A percentile compares a stretch with the other conserved stretches of the same genome.
Conservation (phyloP, 495 filamentous ascomycete species). For the Patellaria atrata region DNA sequence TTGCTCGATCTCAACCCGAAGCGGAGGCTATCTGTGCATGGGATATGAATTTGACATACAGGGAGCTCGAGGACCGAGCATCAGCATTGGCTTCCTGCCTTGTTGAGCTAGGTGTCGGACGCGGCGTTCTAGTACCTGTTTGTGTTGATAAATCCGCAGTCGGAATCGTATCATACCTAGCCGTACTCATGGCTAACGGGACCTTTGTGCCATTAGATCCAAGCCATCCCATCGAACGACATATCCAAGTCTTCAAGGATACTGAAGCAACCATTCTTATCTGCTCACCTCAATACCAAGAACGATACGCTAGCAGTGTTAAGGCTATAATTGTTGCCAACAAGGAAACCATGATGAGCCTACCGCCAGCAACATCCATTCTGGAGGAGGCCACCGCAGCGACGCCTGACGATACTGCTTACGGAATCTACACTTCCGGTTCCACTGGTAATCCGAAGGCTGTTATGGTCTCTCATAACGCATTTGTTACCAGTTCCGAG, state of each 20-base stretch:
- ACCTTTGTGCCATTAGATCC: constrained; percentile 45
- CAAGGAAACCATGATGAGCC: constrained; percentile 28
- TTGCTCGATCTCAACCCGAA: constrained; percentile 13
- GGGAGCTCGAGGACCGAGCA: constrained; percentile 24
- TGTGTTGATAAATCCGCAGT: constrained; percentile 43
- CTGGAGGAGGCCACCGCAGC: constrained; percentile 9
- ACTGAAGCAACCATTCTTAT: constrained; percentile 31
- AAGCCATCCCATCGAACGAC: constrained; percentile 37
- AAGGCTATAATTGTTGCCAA: constrained; percentile 32
- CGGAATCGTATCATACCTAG: constrained; percentile 37
- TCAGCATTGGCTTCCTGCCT: constrained; percentile 25
- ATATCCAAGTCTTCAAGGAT: constrained; percentile 30
- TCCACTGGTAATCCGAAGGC: constrained; percentile 29
- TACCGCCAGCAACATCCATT: constrained; percentile 21
- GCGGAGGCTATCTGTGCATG: constrained; percentile 18
- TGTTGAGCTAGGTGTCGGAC: constrained; percentile 20
- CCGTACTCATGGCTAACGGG: constrained; percentile 39
- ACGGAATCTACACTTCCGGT: constrained; percentile 43
- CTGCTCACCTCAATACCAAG: constrained; percentile 29
- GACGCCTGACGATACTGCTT: constrained; percentile 28
- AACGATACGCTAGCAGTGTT: constrained; percentile 27
- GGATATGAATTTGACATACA: constrained; percentile 26
- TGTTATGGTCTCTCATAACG: constrained; percentile 25
- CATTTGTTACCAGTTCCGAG: constrained; percentile 14
- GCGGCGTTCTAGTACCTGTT: constrained; percentile 35